A percentile compares a stretch with the other conserved stretches of the same genome.
phyloP scores from a whole-genome alignment of 306 rosid genomes.

The Cicer chorassanicum region DNA sequence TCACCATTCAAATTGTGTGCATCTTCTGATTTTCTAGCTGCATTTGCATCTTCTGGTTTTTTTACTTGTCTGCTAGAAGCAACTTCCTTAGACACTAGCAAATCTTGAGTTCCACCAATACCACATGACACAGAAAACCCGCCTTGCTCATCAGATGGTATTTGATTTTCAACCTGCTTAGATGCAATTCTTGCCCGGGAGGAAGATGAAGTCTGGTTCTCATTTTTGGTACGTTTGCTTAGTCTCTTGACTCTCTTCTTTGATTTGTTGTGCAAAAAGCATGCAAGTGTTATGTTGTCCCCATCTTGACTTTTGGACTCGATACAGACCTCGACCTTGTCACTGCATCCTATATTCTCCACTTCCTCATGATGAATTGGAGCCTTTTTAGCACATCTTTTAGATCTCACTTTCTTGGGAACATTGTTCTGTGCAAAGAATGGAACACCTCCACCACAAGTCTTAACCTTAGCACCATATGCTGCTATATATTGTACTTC shows the following conservation, averaged over 20 bases:
- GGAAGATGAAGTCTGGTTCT: slow-evolving; percentile 17
- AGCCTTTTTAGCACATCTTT: slow-evolving; percentile 46
- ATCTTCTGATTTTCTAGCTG: slow-evolving; percentile 20
- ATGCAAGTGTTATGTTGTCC: slow-evolving; percentile 52
- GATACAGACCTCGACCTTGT: slow-evolving; percentile 12
- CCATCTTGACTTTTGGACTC: slow-evolving; percentile 41
- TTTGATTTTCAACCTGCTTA: slow-evolving; percentile 44
- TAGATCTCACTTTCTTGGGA: slow-evolving; percentile 50
- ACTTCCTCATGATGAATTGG: slow-evolving; percentile 39
- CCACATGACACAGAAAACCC: slow-evolving; percentile 12
- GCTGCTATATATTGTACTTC: slow-evolving; percentile 28
- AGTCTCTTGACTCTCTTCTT: slow-evolving; percentile 58
- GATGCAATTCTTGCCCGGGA: not conserved
- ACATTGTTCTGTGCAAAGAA: slow-evolving; percentile 49
- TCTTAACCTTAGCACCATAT: slow-evolving; percentile 26
- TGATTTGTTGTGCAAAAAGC: slow-evolving; percentile 41
- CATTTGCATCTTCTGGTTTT: slow-evolving; percentile 31
- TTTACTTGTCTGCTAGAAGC: slow-evolving; percentile 33
- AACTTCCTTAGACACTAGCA: slow-evolving; percentile 11
- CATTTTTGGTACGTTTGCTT: slow-evolving; percentile 31
- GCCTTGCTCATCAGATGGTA: slow-evolving; percentile 31
- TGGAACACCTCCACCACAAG: slow-evolving; percentile 25
- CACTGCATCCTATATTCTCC: slow-evolving; percentile 9
- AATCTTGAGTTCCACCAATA: slow-evolving; percentile 34
- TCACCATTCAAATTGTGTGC: slow-evolving; percentile 6